Evolutionary conservation across 2,329 filamentous ascomycete genomes (phyloP), one percentile per base, ranked within the genome.

Genomic region (Moelleriella libera): DNA sequence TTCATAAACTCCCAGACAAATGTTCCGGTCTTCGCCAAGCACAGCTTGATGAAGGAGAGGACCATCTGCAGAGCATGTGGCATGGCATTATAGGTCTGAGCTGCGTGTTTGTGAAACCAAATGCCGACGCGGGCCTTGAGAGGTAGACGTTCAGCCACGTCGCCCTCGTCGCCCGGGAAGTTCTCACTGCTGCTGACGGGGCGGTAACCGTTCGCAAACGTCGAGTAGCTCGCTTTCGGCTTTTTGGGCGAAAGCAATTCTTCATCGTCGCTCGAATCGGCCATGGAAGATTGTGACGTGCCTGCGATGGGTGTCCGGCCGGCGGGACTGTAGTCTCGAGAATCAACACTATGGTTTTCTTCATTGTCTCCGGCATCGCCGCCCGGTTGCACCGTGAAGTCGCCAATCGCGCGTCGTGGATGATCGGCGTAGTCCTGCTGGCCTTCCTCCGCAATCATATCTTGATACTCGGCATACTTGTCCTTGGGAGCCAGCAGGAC

Each of bases 1-100:
- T 97, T 97, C 90, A 98, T 97, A 63, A 96, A 95, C 44, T 85
- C 84, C 85, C 85, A 92, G 10, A 89, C 62, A 46, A 88, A 88
- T 45, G 66, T 67, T 54, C 77, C 65, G 55, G 86, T 52, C 62
- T 75, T 63, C 55, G 56, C 62, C 43, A 62, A 67, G 14, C 68
- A 55, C 9, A 49, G 53, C 45, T 60, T 57, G 6, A 65, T 11
- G 41, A 56, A 57, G 2, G 55, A 50, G 11, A 72, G 52, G 0
- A 52, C 43, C 5, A 53, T 50, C 54, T 71, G 72, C 34, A 71
- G 30, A 5, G 70, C 64, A 2, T 41, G 45, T 1, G 74, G 74
- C 14, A 75, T 61, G n/a, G 58, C 49, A 41, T 59, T 53, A 48
- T 63, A 69, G 5, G 57, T 51, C 41, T 58, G 58, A 7, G 48